Evolutionary conservation across 2,329 filamentous ascomycete genomes (phyloP).

Genomic region (Rutstroemia sydowiana): DNA sequence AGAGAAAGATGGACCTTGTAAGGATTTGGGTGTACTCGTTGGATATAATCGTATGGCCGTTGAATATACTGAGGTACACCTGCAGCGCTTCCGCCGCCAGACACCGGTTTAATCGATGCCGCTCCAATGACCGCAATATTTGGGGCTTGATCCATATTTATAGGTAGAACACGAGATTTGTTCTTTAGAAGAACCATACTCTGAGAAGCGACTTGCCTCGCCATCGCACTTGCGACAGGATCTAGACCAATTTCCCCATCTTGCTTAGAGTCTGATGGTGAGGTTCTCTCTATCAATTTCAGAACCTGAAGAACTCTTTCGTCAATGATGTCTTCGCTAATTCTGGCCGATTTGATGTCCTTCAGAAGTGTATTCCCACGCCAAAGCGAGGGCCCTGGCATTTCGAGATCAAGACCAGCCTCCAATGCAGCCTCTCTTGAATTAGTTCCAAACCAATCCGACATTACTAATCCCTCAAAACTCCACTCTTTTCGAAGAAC

Average conservation of each 20-base stretch:
- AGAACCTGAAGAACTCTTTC: slow-evolving; percentile 13
- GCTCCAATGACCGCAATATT: slow-evolving; percentile 41
- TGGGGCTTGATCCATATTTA: slow-evolving; percentile 37
- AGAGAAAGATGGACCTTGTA: slow-evolving; percentile 43
- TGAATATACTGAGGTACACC: slow-evolving; percentile 39
- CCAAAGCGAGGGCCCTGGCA: slow-evolving; percentile 42
- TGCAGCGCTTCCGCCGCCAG: slow-evolving; percentile 58
- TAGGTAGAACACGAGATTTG: slow-evolving; percentile 45
- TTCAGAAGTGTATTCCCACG: not conserved
- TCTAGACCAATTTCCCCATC: slow-evolving; percentile 15
- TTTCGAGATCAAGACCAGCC: slow-evolving; percentile 49
- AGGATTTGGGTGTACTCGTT: slow-evolving; percentile 56
- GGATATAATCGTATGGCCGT: slow-evolving; percentile 63
- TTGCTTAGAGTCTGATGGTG: slow-evolving; percentile 8
- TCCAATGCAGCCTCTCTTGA: slow-evolving; percentile 41
- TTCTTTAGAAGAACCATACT: slow-evolving; percentile 60
- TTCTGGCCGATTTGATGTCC: slow-evolving; percentile 6
- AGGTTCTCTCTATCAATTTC: slow-evolving; percentile 18
- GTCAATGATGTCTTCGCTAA: slow-evolving; percentile 12
- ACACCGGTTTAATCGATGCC: slow-evolving; percentile 47
- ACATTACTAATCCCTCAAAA: slow-evolving; percentile 37
- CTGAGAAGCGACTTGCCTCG: slow-evolving; percentile 48
- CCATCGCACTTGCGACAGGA: slow-evolving; percentile 32
- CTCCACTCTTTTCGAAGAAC: slow-evolving; percentile 37
- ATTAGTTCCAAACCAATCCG: slow-evolving; percentile 38